These are phyloP conservation scores for Leonotis leonurus DNA, from an alignment of 257 asterid species.

Conservation along the genomic window DNA sequence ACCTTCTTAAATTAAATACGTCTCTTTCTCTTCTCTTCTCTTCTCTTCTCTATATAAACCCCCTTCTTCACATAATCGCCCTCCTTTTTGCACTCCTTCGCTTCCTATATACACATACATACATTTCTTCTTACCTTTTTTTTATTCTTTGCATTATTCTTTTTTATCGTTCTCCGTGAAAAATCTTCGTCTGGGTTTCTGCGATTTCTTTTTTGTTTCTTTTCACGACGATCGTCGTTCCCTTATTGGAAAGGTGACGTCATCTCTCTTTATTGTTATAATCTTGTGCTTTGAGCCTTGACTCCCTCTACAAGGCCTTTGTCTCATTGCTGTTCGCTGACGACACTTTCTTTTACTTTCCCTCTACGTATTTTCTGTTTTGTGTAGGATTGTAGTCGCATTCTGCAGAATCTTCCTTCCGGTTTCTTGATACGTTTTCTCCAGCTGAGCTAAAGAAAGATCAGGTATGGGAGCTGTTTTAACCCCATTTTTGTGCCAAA, in stretches of 20 bases:
- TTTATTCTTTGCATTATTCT: background rate
- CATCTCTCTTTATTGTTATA: conserved; percentile 9
- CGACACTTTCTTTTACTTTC: background rate
- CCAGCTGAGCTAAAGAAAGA: conserved; percentile 13
- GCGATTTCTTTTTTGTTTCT: conserved; percentile 3
- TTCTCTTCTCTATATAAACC: conserved; percentile 16
- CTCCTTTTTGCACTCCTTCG: background rate
- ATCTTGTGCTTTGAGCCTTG: conserved; percentile 37
- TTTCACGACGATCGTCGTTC: background rate
- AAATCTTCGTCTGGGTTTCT: conserved; percentile 2
- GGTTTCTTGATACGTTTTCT: conserved; percentile 8
- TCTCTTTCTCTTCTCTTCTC: conserved; percentile 10
- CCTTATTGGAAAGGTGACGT: conserved; percentile 29
- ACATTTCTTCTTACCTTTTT: background rate
- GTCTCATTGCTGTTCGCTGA: conserved; percentile 23
- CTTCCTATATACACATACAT: background rate
- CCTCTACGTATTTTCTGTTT: background rate
- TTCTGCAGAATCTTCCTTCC: conserved; percentile 8
- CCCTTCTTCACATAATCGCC: background rate
- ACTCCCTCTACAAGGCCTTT: conserved; percentile 20
- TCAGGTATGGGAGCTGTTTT: conserved; percentile 14
- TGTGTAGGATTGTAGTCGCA: conserved; percentile 23
- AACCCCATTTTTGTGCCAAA: background rate
- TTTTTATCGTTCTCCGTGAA: background rate
- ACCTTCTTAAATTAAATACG: conserved; percentile 12